Evolutionary conservation across 2,329 filamentous ascomycete genomes (phyloP).

Genomic region (Tympanopsis confertula): DNA sequence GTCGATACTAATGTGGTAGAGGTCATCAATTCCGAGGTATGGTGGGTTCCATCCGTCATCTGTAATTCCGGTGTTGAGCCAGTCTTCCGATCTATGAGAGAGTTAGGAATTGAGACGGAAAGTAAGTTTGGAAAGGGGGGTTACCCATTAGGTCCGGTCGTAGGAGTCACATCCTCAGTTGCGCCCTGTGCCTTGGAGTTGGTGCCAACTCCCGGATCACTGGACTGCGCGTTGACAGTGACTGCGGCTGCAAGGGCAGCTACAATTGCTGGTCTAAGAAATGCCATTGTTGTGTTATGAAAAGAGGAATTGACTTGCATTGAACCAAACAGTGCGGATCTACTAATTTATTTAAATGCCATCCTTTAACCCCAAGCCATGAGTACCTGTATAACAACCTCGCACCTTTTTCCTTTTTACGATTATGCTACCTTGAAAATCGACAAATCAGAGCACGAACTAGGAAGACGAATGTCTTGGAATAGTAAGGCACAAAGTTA

Average conservation of each 20-base stretch:
- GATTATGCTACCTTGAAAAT: too few species aligned
- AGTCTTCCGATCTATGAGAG: slow-evolving; percentile 13
- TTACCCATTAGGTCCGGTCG: not conserved
- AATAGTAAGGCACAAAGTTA: too few species aligned
- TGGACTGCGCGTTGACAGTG: not conserved
- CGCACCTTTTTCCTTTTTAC: too few species aligned
- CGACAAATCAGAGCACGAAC: too few species aligned
- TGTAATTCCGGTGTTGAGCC: slow-evolving; percentile 16
- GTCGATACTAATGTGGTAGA: slow-evolving; percentile 12
- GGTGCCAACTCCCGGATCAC: not conserved
- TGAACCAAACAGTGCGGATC: too few species aligned
- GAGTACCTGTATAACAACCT: too few species aligned
- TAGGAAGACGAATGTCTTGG: too few species aligned
- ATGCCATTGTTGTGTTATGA: not conserved
- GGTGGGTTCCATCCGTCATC: slow-evolving; percentile 19
- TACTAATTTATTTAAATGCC: too few species aligned
- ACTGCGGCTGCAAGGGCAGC: not conserved
- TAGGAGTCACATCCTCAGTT: not conserved
- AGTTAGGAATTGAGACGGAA: slow-evolving; percentile 7
- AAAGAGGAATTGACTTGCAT: too few species aligned
- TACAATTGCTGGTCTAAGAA: not conserved
- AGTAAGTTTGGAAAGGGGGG: not conserved
- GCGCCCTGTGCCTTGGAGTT: not conserved
- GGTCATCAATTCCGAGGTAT: slow-evolving; percentile 15
- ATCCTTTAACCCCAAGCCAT: too few species aligned